Percentiles rank a stretch among this genome's conserved stretches.
phyloP scores from a whole-genome alignment of 2,329 filamentous ascomycete species.

The Penicillium brasilianum region DNA sequence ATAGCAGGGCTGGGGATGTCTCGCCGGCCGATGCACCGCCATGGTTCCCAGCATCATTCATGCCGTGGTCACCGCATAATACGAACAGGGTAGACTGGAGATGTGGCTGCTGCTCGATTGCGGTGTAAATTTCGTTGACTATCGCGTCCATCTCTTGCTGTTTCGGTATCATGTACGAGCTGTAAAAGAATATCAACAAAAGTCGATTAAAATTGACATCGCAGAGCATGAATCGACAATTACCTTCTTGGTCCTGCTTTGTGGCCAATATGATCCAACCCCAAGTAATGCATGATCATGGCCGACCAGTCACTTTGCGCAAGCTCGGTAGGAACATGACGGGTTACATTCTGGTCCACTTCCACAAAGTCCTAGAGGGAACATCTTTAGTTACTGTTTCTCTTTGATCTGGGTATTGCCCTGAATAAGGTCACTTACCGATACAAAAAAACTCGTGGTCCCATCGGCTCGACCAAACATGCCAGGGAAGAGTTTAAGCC shows the following conservation, averaged over 20 bases:
- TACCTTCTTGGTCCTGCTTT: constrained; percentile 88
- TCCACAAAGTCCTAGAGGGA: constrained; percentile 83
- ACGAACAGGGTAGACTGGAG: constrained; percentile 81
- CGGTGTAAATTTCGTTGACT: constrained; percentile 74
- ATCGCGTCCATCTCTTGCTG: constrained; percentile 92
- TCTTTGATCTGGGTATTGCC: constrained; percentile 5
- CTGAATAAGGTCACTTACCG: constrained; percentile 63
- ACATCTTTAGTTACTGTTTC: constrained; percentile 16
- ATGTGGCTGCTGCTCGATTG: constrained; percentile 72
- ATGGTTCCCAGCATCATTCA: constrained; percentile 98
- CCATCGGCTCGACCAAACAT: constrained; percentile 88
- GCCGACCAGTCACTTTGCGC: constrained; percentile 82
- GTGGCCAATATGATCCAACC: constrained; percentile 95
- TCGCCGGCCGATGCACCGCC: constrained; percentile 92
- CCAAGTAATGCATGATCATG: constrained; percentile 93
- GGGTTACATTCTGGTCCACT: constrained; percentile 96
- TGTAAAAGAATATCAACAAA: constrained; percentile 42
- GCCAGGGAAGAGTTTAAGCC: constrained; percentile 92
- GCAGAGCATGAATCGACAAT: constrained; percentile 10
- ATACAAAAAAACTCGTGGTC: constrained; percentile 97
- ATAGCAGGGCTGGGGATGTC: constrained; percentile 89
- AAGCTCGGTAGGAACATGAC: constrained; percentile 81
- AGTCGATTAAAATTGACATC: not conserved
- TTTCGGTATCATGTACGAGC: constrained; percentile 89
- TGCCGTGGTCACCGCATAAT: constrained; percentile 93